Percentiles rank a stretch among this genome's conserved stretches.
These are phyloP conservation scores for Trichocladium antarcticum DNA, from an alignment of 495 filamentous ascomycete genomes.

Conservation along the genomic window DNA sequence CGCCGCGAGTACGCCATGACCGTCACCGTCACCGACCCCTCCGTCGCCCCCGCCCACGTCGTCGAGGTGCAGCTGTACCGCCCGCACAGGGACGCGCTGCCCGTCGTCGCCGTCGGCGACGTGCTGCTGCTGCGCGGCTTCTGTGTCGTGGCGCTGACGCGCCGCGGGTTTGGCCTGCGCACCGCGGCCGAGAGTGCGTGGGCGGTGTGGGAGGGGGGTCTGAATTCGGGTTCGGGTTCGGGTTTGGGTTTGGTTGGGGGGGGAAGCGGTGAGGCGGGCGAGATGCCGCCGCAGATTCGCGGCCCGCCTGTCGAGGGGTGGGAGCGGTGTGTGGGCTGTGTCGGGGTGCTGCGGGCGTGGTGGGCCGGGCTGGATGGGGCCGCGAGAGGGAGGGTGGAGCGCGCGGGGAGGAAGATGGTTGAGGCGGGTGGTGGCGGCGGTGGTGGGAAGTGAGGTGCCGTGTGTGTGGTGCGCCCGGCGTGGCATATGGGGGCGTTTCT, in stretches of 20 bases:
- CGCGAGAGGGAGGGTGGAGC: conserved; percentile 30
- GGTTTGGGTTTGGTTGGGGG: neutral
- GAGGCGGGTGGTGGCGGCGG: neutral
- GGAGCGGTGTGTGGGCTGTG: conserved; percentile 26
- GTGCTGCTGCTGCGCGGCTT: conserved; percentile 68
- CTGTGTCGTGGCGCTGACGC: conserved; percentile 47
- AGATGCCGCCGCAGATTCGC: conserved; percentile 33
- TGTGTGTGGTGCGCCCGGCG: neutral
- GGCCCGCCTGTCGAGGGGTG: conserved; percentile 36
- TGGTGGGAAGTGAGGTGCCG: neutral
- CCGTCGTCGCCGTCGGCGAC: conserved; percentile 57
- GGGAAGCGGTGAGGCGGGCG: neutral
- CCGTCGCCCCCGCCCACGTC: conserved; percentile 35
- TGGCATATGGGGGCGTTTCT: too few relatives aligned
- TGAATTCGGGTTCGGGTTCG: neutral
- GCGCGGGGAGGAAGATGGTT: conserved; percentile 27
- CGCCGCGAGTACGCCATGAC: conserved; percentile 59
- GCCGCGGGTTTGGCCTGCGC: conserved; percentile 39
- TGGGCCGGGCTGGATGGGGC: conserved; percentile 29
- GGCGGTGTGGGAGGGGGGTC: conserved; percentile 48
- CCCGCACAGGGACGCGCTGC: conserved; percentile 60
- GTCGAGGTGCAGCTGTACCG: conserved; percentile 61
- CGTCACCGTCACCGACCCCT: conserved; percentile 59
- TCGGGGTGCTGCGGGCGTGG: conserved; percentile 30
- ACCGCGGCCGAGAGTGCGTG: conserved; percentile 41